A percentile compares a stretch with the other conserved stretches of the same genome.
Evolutionary conservation across 1,284 basidiomycete genomes (phyloP).

Genomic region (Paramarasmius palmivorus): DNA sequence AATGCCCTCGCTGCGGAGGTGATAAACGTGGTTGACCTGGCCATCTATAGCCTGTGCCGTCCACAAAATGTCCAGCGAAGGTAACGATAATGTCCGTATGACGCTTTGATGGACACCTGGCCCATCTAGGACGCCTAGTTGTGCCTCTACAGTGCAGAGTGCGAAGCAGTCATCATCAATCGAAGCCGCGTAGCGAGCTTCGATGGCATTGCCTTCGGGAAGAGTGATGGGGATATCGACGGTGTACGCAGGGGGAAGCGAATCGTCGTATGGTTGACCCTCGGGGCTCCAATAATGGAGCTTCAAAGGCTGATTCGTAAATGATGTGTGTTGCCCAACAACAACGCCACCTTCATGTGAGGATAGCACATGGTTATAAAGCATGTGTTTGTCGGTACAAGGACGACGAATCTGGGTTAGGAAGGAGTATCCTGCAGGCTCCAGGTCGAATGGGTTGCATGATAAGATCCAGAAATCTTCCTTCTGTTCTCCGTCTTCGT

Average conservation of each 20-base stretch:
- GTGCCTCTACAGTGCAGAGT: neutral
- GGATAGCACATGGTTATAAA: neutral
- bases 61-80: neutral
- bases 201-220: neutral
- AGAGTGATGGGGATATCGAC: neutral
- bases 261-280: conserved; percentile 3
- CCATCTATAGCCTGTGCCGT: neutral
- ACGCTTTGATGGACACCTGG: neutral
- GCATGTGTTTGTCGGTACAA: neutral
- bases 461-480: neutral
- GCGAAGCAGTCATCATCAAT: neutral
- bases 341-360: neutral
- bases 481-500: neutral
- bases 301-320: neutral
- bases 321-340: neutral
- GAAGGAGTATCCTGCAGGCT: neutral
- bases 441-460: conserved; percentile 3
- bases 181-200: neutral
- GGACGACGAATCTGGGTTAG: neutral
- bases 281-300: conserved; percentile 1
- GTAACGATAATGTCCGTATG: neutral
- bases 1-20: neutral
- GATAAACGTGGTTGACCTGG: neutral
- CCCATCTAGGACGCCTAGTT: neutral
- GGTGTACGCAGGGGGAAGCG: neutral